These are phyloP conservation scores for Russula earlei DNA, from an alignment of 768 basidiomycete genomes.

Conservation along the genomic window DNA sequence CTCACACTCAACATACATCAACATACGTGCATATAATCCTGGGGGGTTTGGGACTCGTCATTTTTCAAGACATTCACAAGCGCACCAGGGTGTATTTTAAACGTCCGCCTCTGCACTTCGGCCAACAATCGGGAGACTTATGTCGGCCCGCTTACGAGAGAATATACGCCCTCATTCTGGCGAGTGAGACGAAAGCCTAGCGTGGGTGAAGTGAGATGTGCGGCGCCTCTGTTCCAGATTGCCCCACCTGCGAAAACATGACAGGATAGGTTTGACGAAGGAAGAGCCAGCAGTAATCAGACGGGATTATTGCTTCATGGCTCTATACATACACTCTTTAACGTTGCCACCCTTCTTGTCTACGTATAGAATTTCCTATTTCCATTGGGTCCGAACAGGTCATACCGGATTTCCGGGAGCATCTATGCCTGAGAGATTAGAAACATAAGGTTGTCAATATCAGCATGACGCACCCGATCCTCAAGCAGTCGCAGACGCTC, in stretches of 20 bases:
- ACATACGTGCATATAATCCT: no score
- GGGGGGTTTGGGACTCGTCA: no score
- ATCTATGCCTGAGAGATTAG: constrained; percentile 44
- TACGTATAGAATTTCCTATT: constrained; percentile 88
- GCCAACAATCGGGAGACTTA: no score
- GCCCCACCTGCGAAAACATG: not conserved
- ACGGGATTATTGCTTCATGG: not conserved
- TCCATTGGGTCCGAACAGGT: constrained; percentile 82
- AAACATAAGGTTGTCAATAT: not conserved
- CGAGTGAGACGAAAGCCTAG: no score
- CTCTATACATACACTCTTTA: not conserved
- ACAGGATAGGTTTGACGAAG: no score
- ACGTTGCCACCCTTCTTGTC: not conserved
- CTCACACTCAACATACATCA: no score
- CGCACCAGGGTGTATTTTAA: no score
- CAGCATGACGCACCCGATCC: constrained; percentile 54
- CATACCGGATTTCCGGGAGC: constrained; percentile 87
- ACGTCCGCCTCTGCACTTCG: no score
- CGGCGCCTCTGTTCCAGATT: not conserved
- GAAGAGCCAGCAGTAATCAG: not conserved
- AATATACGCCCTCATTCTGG: no score
- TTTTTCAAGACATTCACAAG: no score
- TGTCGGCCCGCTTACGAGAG: no score
- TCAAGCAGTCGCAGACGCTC: constrained; percentile 84
- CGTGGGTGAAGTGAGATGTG: no score